Base-by-base conservation (phyloP, 495 filamentous ascomycete genomes). In the Neurospora sp. region DNA sequence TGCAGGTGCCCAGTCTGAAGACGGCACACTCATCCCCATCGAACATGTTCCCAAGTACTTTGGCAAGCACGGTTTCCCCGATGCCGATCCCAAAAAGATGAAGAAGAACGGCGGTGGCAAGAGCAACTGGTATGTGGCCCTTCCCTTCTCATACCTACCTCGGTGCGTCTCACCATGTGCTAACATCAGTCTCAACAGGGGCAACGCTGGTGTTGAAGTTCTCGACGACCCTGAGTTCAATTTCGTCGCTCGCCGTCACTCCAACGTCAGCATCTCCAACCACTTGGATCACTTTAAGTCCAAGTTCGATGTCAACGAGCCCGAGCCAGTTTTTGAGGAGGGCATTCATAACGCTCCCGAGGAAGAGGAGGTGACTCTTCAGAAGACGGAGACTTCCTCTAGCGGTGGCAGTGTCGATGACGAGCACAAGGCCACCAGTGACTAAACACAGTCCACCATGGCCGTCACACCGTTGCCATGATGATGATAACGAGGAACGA, bases 41-140 rank as follows among this genome's bases (percentile, higher is more conserved):
- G 91, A 95, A 42, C 87, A 91, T 74, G 82, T 97, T 37, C 94
- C 96, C 76, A 93, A 93, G 76, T 98, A 90, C 88, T 98, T 98
- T 79, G 93, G 87, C 79, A 98, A 97, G 87, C 83, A 88, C 40
- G 96, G 95, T 75, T 92, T 91, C 78, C 84, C 89, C 76, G 94
- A 94, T 78, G 83, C 85, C 75, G 91, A 96, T 78, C 96, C 95
- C 48, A 92, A 92, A 82, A 96, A 96, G 88, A 92, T 91, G 75
- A 98, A 98, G 90, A 98, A 98, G 86, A 92, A 97, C 74, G 95
- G 95, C 70, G 92, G 89, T 69, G 95, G 95, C 53, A 96, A 93
- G 81, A 93, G 91, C 80, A 97, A 97, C 82, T 98, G 95, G 95
- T 97, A 88, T 82, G 90, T 80, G 22, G 35, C 68, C 61, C 59